Evolutionary conservation across 1,284 basidiomycete species (phyloP), one percentile per base, ranked within the genome.

Genomic region (Marasmius fiardii): DNA sequence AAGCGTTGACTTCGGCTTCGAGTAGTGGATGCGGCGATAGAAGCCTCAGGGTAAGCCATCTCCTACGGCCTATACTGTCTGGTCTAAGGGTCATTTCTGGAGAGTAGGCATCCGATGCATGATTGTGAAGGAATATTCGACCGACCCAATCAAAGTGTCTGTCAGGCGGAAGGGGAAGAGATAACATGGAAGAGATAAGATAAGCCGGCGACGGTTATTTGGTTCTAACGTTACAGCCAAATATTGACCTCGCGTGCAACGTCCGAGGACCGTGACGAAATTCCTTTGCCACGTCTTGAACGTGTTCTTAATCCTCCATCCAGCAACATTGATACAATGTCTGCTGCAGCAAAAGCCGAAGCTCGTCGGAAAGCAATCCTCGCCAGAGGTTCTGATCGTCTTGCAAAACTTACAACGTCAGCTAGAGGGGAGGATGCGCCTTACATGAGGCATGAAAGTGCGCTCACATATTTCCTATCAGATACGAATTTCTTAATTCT

Each of bases 311-410:
- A 23, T 21, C 37, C 43, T 20, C 26, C 24, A 41, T 41, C n/a
- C 39, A 41, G 28, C 26, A 16, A 24, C 33, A n/a, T 4, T 16
- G 20, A 41, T 43, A 51, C 73, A 66, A 72, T 74, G 26, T 70
- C 74, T 61, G 79, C 85, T 55, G 67, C 81, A 68, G 81, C 81
- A 59, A 80, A 82, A 61, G 85, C 87, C 65, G 87, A 88, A 70
- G 89, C 89, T 16, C 79, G 89, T 47, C 72, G 83, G 64, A 86
- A 81, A 69, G 89, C 89, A 24, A 90, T 92, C 54, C 78, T 90
- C 21, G 76, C 75, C 58, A 75, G 88, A 55, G 83, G 87, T 12
- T 74, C 73, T 24, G 88, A 91, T 74, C 80, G 89, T 55, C 80
- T 92, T 23, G 81, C 85, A 39, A 90, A 85, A 65, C 78, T 91